Conservation (phyloP, 306 rosid species). For the Fragaria nilgerrensis region DNA sequence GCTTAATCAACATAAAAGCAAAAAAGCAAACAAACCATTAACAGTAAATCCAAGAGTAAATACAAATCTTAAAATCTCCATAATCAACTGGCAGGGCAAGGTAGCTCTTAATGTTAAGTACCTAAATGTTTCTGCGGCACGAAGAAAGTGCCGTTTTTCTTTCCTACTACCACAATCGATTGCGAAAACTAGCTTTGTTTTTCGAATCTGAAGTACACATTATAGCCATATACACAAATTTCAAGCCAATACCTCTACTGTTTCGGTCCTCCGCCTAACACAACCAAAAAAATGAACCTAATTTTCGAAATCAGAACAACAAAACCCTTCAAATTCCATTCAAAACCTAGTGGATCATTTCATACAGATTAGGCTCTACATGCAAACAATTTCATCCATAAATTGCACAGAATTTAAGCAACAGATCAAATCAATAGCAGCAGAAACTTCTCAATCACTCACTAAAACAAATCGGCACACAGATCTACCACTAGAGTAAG, state of each 20-base stretch:
- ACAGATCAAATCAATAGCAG: slow-evolving; percentile 12
- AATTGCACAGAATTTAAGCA: background rate
- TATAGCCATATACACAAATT: background rate
- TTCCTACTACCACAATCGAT: background rate
- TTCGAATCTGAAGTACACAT: background rate
- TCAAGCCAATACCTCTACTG: background rate
- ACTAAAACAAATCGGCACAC: background rate
- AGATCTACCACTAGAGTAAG: slow-evolving; percentile 31
- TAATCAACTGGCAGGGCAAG: background rate
- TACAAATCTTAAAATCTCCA: too few relatives aligned
- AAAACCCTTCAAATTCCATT: background rate
- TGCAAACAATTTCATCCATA: background rate
- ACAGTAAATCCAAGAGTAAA: background rate
- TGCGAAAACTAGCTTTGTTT: background rate
- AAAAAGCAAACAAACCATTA: background rate
- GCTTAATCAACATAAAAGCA: background rate
- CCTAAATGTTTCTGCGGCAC: background rate
- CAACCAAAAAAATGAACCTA: background rate
- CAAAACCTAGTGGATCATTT: background rate
- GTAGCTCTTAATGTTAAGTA: background rate
- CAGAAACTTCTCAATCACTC: slow-evolving; percentile 17
- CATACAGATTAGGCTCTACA: background rate
- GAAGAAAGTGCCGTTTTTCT: too few relatives aligned
- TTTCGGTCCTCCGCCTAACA: background rate
- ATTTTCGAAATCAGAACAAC: background rate